phyloP scores from a whole-genome alignment of 164 flowering plant species.

The Echeveria elegans region DNA sequence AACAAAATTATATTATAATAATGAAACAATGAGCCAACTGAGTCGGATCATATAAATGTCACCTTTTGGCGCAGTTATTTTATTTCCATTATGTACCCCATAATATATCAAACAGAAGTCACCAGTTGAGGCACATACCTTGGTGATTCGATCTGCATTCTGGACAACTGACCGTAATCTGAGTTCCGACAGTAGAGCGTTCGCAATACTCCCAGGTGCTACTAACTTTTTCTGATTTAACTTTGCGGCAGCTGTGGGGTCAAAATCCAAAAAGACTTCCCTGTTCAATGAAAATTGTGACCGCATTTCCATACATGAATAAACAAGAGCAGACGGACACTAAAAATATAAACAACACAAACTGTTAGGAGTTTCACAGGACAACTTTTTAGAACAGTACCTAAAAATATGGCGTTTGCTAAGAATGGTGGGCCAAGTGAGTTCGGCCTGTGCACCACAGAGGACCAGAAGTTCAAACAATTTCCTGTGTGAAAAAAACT shows the following conservation, averaged over 20 bases:
- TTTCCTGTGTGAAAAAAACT: conserved; percentile 1
- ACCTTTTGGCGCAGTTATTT: too few species aligned
- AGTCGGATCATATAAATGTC: too few species aligned
- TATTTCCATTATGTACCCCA: background rate
- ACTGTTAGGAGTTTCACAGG: background rate
- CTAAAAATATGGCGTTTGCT: conserved; percentile 10
- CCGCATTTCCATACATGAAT: background rate
- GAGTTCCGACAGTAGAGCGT: conserved; percentile 8
- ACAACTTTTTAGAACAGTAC: background rate
- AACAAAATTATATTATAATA: too few species aligned
- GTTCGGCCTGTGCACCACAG: conserved; percentile 15
- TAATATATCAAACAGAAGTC: background rate
- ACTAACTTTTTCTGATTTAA: conserved; percentile 8
- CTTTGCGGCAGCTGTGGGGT: background rate
- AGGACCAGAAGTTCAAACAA: too few species aligned
- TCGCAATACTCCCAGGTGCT: conserved; percentile 3
- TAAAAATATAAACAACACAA: background rate
- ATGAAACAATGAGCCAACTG: too few species aligned
- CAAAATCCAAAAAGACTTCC: too few species aligned
- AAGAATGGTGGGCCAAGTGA: conserved; percentile 14
- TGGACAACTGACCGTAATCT: conserved; percentile 3
- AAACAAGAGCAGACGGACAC: background rate
- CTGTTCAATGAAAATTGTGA: background rate
- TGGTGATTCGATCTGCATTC: conserved; percentile 5
- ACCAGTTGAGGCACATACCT: background rate